phyloP scores from a whole-genome alignment of 768 basidiomycete genomes.

The Boletus reticulatus region DNA sequence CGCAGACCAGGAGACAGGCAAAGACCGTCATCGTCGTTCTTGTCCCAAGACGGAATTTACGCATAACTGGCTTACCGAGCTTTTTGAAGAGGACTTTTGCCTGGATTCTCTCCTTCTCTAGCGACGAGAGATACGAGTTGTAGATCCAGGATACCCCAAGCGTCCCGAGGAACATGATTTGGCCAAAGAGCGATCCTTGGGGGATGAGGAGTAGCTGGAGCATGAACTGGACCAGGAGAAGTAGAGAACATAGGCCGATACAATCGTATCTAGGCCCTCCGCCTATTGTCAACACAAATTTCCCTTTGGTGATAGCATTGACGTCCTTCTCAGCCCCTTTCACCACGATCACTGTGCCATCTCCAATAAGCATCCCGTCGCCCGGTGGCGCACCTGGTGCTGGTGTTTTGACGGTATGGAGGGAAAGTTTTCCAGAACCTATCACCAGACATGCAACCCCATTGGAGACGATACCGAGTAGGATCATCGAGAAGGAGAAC shows the following conservation, averaged over 20 bases:
- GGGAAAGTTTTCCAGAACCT: constrained; percentile 26
- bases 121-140: constrained; percentile 34
- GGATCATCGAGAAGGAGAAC: constrained; percentile 32
- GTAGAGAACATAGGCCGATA: constrained; percentile 30
- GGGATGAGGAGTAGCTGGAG: constrained; percentile 36
- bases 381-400: constrained; percentile 27
- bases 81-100: constrained; percentile 15
- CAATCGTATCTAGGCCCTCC: constrained; percentile 11
- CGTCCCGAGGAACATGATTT: constrained; percentile 33
- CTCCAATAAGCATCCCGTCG: constrained; percentile 31
- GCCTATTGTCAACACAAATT: constrained; percentile 21
- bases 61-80: constrained; percentile 12
- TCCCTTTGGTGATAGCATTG: constrained; percentile 32
- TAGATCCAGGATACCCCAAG: constrained; percentile 35
- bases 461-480: constrained; percentile 33
- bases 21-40: constrained; percentile 26
- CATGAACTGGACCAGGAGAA: constrained; percentile 33
- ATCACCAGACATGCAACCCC: constrained; percentile 30
- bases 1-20: constrained; percentile 22
- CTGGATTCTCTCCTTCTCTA: constrained; percentile 36
- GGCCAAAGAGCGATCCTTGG: constrained; percentile 34
- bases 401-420: constrained; percentile 17
- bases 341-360: constrained; percentile 27
- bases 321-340: constrained; percentile 31
- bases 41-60: constrained; percentile 22